phyloP scores from a whole-genome alignment of 2,329 filamentous ascomycete genomes.

The Monosporascus sp. region DNA sequence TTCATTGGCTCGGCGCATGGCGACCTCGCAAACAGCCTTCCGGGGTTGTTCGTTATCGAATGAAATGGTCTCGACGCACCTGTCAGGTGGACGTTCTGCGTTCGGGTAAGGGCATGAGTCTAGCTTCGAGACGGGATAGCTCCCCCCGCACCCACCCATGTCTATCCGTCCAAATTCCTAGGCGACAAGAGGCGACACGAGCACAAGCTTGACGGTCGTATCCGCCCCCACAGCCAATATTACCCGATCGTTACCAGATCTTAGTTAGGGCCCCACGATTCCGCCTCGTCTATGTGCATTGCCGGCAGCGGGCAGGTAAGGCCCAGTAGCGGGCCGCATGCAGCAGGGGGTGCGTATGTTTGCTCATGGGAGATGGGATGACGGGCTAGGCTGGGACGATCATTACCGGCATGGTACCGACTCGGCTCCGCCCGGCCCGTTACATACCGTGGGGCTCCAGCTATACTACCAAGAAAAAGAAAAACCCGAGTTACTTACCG shows the following conservation, averaged over 20 bases:
- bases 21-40: background rate
- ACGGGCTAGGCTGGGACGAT: background rate
- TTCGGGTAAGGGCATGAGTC: background rate
- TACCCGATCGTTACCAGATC: background rate
- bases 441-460: too few species aligned
- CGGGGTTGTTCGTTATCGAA: background rate
- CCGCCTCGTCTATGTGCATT: background rate
- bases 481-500: too few species aligned
- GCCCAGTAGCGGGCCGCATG: background rate
- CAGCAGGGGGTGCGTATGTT: background rate
- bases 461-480: too few species aligned
- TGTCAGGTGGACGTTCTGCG: background rate
- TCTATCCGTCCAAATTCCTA: background rate
- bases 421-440: background rate
- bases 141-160: background rate
- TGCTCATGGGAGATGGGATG: background rate
- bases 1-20: too few species aligned
- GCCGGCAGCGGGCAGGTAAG: background rate
- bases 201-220: background rate
- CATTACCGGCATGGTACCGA: background rate
- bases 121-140: background rate
- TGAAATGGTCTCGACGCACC: background rate
- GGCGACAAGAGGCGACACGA: background rate
- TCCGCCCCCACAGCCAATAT: background rate
- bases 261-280: background rate